A percentile compares a stretch with the other conserved stretches of the same genome.
phyloP scores from a whole-genome alignment of 352 stramenopile genomes.

The Bremia lactucae region DNA sequence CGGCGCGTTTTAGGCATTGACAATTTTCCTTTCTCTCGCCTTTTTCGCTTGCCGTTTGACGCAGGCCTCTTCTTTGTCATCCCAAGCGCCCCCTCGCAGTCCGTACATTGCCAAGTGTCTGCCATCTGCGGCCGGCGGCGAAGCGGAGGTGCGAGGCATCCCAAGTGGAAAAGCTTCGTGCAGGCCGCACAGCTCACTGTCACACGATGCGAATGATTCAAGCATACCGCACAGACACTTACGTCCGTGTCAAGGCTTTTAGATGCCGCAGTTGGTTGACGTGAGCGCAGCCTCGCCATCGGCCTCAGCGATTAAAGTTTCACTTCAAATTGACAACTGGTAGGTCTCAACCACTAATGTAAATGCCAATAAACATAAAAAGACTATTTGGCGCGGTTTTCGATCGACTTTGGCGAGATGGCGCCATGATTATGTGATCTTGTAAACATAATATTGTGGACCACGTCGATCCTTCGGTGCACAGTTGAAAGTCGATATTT shows the following conservation, averaged over 20 bases:
- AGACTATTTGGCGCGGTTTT: constrained; percentile 4
- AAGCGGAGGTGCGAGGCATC: constrained; percentile 41
- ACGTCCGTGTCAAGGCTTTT: constrained; percentile 6
- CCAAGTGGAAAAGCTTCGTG: constrained; percentile 34
- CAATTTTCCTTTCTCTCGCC: constrained; percentile 2
- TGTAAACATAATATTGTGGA: too few relatives aligned
- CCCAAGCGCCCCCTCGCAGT: constrained; percentile 11
- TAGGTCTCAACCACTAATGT: constrained; percentile 1
- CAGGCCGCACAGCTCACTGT: constrained; percentile 36
- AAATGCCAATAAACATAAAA: constrained; percentile 7
- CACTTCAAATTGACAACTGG: constrained; percentile 21
- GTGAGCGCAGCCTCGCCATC: constrained; percentile 17
- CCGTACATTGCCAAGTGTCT: constrained; percentile 31
- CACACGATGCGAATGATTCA: constrained; percentile 27
- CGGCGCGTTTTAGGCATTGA: constrained; percentile 9
- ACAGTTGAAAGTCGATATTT: too few relatives aligned
- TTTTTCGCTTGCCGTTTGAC: constrained; percentile 7
- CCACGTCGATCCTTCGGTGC: too few relatives aligned
- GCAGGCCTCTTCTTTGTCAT: background rate
- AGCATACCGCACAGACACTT: constrained; percentile 29
- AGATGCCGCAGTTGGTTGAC: background rate
- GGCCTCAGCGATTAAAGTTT: background rate
- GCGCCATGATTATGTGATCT: too few relatives aligned
- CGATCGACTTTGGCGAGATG: constrained; percentile 1
- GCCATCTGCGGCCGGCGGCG: constrained; percentile 29